Evolutionary conservation across 2,329 filamentous ascomycete genomes (phyloP).

Genomic region (Colletotrichum sp.): DNA sequence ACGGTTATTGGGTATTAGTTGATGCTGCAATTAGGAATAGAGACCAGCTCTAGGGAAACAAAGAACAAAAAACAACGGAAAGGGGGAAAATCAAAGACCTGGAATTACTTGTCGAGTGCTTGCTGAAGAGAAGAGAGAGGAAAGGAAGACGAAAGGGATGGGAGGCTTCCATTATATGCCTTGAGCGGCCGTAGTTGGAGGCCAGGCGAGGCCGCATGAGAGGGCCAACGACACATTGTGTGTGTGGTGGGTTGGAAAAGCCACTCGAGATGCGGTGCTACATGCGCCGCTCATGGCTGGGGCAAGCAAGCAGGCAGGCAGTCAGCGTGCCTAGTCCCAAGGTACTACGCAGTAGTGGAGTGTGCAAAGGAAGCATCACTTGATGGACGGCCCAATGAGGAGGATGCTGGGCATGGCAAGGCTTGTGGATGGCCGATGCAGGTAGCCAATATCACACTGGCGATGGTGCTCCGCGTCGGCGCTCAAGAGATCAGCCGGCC

Average conservation of each 20-base stretch:
- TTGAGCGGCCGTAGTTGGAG: constrained; percentile 12
- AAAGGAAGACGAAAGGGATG: constrained; percentile 42
- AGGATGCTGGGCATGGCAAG: background rate
- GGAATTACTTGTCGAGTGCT: constrained; percentile 62
- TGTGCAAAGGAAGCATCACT: constrained; percentile 12
- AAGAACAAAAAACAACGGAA: constrained; percentile 42
- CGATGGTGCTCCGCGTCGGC: constrained; percentile 12
- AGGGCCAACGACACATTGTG: background rate
- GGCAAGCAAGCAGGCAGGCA: background rate
- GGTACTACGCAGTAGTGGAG: constrained; percentile 4
- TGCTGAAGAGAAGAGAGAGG: constrained; percentile 66
- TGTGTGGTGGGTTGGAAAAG: constrained; percentile 1
- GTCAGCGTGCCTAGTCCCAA: background rate
- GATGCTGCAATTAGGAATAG: constrained; percentile 37
- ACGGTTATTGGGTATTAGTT: constrained; percentile 27
- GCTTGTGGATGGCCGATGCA: constrained; percentile 22
- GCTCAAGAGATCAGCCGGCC: constrained; percentile 13
- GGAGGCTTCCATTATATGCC: constrained; percentile 37
- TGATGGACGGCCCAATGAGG: constrained; percentile 17
- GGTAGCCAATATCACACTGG: constrained; percentile 21
- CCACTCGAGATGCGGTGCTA: constrained; percentile 18
- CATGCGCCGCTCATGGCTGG: constrained; percentile 14
- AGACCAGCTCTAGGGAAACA: constrained; percentile 59
- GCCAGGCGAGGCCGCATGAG: constrained; percentile 7
- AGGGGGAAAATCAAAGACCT: constrained; percentile 54